phyloP scores from a whole-genome alignment of 352 stramenopile genomes.

The Phytophthora pseudosyringae region DNA sequence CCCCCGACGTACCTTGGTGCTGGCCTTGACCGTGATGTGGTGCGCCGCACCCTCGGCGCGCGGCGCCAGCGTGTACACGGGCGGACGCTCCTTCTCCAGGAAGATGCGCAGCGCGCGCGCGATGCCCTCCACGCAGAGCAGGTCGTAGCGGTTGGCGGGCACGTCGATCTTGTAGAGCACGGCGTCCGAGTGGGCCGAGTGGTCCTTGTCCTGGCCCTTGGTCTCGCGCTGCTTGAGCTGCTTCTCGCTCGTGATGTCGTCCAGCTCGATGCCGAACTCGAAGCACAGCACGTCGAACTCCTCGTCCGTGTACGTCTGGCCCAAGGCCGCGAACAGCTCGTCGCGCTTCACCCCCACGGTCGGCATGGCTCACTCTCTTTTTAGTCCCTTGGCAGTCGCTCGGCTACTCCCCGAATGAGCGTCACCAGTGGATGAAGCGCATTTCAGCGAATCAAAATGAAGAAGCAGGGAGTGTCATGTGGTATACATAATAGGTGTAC shows the following conservation, averaged over 20 bases:
- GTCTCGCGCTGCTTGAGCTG: constrained; percentile 86
- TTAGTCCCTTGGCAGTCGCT: constrained; percentile 8
- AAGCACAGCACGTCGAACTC: constrained; percentile 99
- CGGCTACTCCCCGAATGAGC: constrained; percentile 23
- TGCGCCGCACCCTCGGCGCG: constrained; percentile 68
- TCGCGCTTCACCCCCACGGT: constrained; percentile 98
- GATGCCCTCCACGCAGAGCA: constrained; percentile 99
- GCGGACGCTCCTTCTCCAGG: constrained; percentile 94
- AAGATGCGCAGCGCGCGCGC: constrained; percentile 97
- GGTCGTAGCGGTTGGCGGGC: constrained; percentile 99
- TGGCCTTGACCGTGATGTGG: constrained; percentile 88
- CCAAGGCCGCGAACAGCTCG: constrained; percentile 97
- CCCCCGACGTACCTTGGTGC: constrained; percentile 65
- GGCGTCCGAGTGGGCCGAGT: constrained; percentile 74
- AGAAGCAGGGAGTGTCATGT: too few species aligned
- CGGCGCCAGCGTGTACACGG: constrained; percentile 82
- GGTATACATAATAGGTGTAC: not conserved
- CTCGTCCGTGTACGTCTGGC: constrained; percentile 97
- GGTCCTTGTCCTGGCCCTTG: constrained; percentile 69
- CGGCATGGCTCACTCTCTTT: constrained; percentile 89
- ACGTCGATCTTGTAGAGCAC: constrained; percentile 99
- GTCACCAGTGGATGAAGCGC: constrained; percentile 30
- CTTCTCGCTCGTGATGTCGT: constrained; percentile 90
- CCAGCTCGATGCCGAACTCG: constrained; percentile 99
- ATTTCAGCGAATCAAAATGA: not conserved